Base-by-base conservation (phyloP, 1,284 basidiomycete species). In the Ganoderma multipileum region DNA sequence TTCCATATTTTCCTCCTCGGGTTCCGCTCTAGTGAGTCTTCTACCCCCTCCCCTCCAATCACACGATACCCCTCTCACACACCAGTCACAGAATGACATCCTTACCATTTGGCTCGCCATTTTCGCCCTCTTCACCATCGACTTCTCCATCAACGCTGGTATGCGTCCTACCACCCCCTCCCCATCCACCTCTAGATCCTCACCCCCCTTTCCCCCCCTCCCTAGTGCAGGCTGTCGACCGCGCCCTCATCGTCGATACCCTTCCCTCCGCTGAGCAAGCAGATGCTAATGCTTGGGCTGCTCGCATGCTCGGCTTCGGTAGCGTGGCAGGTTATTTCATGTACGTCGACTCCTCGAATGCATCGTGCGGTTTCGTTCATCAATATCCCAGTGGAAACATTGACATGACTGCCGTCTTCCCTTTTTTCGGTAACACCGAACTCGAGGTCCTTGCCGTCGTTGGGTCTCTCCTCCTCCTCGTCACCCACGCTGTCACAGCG, bases 251-350 rank as follows among this genome's bases (percentile, higher is more conserved):
- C 20, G 91, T 96, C 0, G 92, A 94, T 72, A 89, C 83, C 0
- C 77, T 93, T 9, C 91, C 89, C 54, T 84, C 92, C 0, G 80
- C 86, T 0, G 85, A 90, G 61, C 97, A 99, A 79, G 90, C 95
- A 9, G 85, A 88, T 26, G 97, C 93, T 0, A 98, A 97, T 78
- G 97, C 97, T 0, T 99, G 97, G 97, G 96, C 95, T 1, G 95
- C 95, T 0, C 85, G 94, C 28, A 95, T 98, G 92, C 83, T 92
- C 62, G 93, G 93, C 0, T 76, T 95, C 44, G 95, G 95, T 8
- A 90, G 91, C 69, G 91, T 96, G 1, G 84, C 91, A 4, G 95
- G 95, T 0, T 96, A 96, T 80, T 96, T 94, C 76, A 85, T 94
- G 95, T 95, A 74, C 74, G 93, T 85, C 50, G 1, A 11, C 23